phyloP scores from a whole-genome alignment of 805 yeast genomes.

The Lachancea thermotolerans region DNA sequence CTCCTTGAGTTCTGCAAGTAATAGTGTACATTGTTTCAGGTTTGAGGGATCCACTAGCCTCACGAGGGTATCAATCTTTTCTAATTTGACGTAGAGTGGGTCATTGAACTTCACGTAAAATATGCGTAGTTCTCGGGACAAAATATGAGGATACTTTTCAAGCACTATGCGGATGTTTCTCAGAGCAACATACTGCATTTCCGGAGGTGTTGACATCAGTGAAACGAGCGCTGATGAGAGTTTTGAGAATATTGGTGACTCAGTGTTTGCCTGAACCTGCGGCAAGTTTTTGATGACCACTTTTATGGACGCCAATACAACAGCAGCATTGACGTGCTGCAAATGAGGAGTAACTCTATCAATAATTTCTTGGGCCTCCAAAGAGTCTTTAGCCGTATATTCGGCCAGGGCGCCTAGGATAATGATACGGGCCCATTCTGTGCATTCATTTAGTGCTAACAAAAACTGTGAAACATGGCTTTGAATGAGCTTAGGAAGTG shows the following conservation, averaged over 20 bases:
- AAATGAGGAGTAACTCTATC: constrained; percentile 91
- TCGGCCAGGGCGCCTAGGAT: constrained; percentile 76
- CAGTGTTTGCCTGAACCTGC: constrained; percentile 35
- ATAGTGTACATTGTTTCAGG: constrained; percentile 44
- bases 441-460: constrained; percentile 88
- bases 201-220: constrained; percentile 81
- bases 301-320: constrained; percentile 78
- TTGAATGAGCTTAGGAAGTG: constrained; percentile 34
- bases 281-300: constrained; percentile 67
- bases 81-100: constrained; percentile 71
- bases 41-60: constrained; percentile 52
- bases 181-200: constrained; percentile 88
- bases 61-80: constrained; percentile 67
- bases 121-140: constrained; percentile 75
- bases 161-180: constrained; percentile 84
- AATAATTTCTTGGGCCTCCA: constrained; percentile 76
- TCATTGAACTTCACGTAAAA: constrained; percentile 86
- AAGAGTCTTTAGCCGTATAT: constrained; percentile 46
- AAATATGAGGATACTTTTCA: constrained; percentile 77
- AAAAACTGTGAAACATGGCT: constrained; percentile 53
- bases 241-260: constrained; percentile 52
- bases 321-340: constrained; percentile 96
- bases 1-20: constrained; percentile 67
- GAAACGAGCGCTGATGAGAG: constrained; percentile 83
- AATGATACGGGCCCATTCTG: constrained; percentile 98